Evolutionary conservation across 1,284 basidiomycete genomes (phyloP), one percentile per base, ranked within the genome.

Genomic region (Cutaneotrichosporon curvatum): DNA sequence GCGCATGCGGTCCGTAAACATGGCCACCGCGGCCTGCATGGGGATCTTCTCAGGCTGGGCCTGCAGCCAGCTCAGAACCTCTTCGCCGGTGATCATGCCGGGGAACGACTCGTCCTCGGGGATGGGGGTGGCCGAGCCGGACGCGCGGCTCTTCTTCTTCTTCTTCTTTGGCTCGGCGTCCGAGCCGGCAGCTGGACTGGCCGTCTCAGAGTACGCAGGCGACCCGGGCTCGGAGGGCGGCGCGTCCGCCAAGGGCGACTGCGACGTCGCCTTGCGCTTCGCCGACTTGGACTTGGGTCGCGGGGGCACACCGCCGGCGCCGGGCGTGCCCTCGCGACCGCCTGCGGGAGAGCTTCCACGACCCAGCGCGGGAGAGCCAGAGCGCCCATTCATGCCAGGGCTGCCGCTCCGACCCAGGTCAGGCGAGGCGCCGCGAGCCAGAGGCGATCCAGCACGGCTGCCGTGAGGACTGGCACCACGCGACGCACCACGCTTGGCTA

Each of bases 401-500:
- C 48, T 49, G 8, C 32, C 41, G 15, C 48, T 33, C 6, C 50
- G 45, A 5, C 46, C 55, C 16, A 47, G 46, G 32, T 54, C 43
- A 4, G 55, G 55, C 11, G 57, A 55, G 6, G 48, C 37, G 16
- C 50, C 57, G 12, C 60, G 58, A 1, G 50, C 52, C 30, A 40
- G 45, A 6, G 53, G 55, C 18, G 53, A 52, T 6, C 48, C 47
- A 16, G 51, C 54, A 2, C 62, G 54, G 22, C 50, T 46, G 21
- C 54, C 44, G 37, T 37, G 37, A 3, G 44, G 46, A n/a, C 58
- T 58, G 5, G 50, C 59, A 7, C 58, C 61, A 30, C 64, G 48
- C 11, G 57, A 58, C 3, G 65, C 59, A 4, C 66, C 67, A n/a
- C 68, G 54, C 50, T 67, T 67, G 21, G 65, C 68, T 1, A 65